phyloP scores from a whole-genome alignment of 169 alveolate genomes.

The Babesia divergens region DNA sequence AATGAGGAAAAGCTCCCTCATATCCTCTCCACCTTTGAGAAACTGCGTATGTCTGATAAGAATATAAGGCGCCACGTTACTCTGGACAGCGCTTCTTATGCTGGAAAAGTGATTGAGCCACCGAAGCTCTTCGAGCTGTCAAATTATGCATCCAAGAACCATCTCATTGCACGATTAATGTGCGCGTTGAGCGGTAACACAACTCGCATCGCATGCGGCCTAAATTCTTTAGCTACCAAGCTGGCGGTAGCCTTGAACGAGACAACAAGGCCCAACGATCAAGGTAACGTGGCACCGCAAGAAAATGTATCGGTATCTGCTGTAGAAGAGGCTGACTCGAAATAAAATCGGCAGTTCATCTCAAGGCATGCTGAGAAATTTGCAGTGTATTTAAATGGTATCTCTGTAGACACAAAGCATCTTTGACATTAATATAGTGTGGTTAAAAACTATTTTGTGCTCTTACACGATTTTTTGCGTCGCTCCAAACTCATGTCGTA shows the following conservation, averaged over 20 bases:
- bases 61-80: constrained; percentile 37
- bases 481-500: not conserved
- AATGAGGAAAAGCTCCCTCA: constrained; percentile 40
- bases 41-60: constrained; percentile 34
- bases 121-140: constrained; percentile 8
- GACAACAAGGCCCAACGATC: not conserved
- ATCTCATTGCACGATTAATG: constrained; percentile 18
- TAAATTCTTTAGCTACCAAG: constrained; percentile 6
- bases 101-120: constrained; percentile 19
- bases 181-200: constrained; percentile 4
- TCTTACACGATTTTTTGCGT: not conserved
- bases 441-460: not conserved
- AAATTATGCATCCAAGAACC: constrained; percentile 1
- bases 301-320: not conserved
- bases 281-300: not conserved
- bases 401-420: too few species aligned
- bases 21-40: constrained; percentile 26
- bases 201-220: constrained; percentile 9
- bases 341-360: too few species aligned
- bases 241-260: constrained; percentile 36
- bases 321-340: not conserved
- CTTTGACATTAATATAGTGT: too few species aligned
- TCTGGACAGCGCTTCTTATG: constrained; percentile 23
- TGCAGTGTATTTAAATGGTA: too few species aligned
- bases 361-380: too few species aligned